These are phyloP conservation scores for Golovinomyces cichoracearum DNA, from an alignment of 2,329 filamentous ascomycete genomes.

Conservation along the genomic window DNA sequence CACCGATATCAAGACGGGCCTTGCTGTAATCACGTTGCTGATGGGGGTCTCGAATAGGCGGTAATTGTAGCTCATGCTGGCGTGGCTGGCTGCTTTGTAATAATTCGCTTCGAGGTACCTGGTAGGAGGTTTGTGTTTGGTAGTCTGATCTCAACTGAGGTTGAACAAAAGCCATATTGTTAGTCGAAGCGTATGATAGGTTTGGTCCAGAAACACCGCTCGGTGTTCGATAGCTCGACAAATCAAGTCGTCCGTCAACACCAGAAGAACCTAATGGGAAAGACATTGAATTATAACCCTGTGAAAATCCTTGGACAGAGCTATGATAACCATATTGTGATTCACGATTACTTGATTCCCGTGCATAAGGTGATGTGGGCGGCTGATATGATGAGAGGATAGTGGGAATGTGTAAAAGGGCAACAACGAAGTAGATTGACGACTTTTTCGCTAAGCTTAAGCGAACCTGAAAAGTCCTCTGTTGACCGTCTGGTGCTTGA, in stretches of 20 bases:
- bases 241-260: slow-evolving; percentile 10
- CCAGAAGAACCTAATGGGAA: slow-evolving; percentile 7
- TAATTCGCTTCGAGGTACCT: slow-evolving; percentile 28
- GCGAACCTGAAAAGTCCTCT: slow-evolving; percentile 24
- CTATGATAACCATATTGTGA: slow-evolving; percentile 13
- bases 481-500: slow-evolving; percentile 24
- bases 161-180: slow-evolving; percentile 22
- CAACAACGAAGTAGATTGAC: slow-evolving; percentile 35
- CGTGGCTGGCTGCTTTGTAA: slow-evolving; percentile 12
- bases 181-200: slow-evolving; percentile 14
- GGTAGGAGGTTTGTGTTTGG: slow-evolving; percentile 19
- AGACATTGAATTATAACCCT: slow-evolving; percentile 7
- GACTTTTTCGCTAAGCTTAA: slow-evolving; percentile 33
- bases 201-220: slow-evolving; percentile 6
- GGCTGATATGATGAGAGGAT: slow-evolving; percentile 10
- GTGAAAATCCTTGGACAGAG: slow-evolving; percentile 9
- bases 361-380: slow-evolving; percentile 10
- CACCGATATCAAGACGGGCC: slow-evolving; percentile 32
- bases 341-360: slow-evolving; percentile 11
- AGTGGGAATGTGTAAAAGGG: slow-evolving; percentile 14
- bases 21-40: slow-evolving; percentile 22
- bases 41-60: slow-evolving; percentile 18
- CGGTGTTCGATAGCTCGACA: slow-evolving; percentile 9
- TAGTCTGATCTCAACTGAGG: slow-evolving; percentile 23
- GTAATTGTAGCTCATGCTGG: slow-evolving; percentile 18